Evolutionary conservation across 805 yeast species (phyloP).

Genomic region (Priceomyces melissophilus): DNA sequence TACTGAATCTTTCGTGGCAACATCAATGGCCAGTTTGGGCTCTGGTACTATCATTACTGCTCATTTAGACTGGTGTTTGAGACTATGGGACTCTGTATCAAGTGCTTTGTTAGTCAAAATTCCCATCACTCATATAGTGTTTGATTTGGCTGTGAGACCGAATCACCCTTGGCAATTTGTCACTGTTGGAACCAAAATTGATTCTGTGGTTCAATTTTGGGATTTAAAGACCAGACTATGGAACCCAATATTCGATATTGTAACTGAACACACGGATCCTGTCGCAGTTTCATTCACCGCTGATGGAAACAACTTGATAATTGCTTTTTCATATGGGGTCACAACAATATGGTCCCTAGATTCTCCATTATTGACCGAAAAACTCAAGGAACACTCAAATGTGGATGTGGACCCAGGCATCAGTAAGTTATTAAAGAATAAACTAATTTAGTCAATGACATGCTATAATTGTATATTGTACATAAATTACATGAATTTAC

Average conservation of each 20-base stretch:
- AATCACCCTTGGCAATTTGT: constrained; percentile 20
- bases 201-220: constrained; percentile 25
- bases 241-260: constrained; percentile 15
- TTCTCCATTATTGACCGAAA: constrained; percentile 6
- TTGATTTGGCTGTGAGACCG: constrained; percentile 18
- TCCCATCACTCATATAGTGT: constrained; percentile 17
- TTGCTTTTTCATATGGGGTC: constrained; percentile 23
- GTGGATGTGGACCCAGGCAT: constrained; percentile 9
- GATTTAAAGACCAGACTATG: constrained; percentile 19
- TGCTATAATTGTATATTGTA: constrained; percentile 4
- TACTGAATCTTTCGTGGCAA: constrained; percentile 2
- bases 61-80: constrained; percentile 21
- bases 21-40: constrained; percentile 3
- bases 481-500: constrained; percentile 5
- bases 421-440: not conserved
- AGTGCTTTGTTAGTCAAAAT: constrained; percentile 14
- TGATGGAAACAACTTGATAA: constrained; percentile 15
- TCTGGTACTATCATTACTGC: constrained; percentile 13
- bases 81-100: constrained; percentile 15
- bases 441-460: constrained; percentile 1
- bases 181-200: constrained; percentile 18
- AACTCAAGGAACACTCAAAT: constrained; percentile 1
- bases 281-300: constrained; percentile 13
- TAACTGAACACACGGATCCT: constrained; percentile 7
- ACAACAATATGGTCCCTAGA: constrained; percentile 11